Conservation (phyloP, 1,139 yeast genomes). For the Kurtzmaniella natalensis region DNA sequence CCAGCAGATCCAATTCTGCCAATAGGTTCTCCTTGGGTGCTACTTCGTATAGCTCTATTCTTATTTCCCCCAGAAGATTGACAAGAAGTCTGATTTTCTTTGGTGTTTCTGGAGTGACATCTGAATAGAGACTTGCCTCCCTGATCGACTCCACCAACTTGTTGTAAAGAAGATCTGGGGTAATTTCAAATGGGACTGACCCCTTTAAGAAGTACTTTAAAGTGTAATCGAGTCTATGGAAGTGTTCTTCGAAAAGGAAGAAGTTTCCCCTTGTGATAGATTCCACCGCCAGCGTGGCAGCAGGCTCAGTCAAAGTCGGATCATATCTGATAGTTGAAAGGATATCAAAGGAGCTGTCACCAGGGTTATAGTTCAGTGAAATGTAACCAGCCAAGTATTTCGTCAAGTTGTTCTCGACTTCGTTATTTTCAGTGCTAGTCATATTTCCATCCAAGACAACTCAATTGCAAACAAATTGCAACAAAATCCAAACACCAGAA, state of each 20-base stretch:
- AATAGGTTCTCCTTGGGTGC: slow-evolving; percentile 34
- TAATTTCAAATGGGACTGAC: slow-evolving; percentile 28
- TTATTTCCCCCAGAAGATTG: slow-evolving; percentile 43
- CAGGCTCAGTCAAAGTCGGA: slow-evolving; percentile 43
- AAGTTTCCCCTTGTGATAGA: slow-evolving; percentile 37
- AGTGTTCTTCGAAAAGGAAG: slow-evolving; percentile 63
- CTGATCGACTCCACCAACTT: slow-evolving; percentile 31
- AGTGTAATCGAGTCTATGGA: slow-evolving; percentile 52
- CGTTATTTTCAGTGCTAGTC: no score
- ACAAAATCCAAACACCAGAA: no score
- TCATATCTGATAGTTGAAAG: slow-evolving; percentile 73
- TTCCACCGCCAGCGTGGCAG: slow-evolving; percentile 16
- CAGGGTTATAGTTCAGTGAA: slow-evolving; percentile 15
- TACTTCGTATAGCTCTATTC: slow-evolving; percentile 47
- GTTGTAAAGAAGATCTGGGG: slow-evolving; percentile 36
- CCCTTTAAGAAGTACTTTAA: slow-evolving; percentile 47
- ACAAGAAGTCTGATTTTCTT: slow-evolving; percentile 60
- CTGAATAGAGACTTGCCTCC: slow-evolving; percentile 30
- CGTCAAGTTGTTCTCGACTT: no score
- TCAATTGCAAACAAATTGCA: no score
- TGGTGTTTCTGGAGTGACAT: slow-evolving; percentile 28
- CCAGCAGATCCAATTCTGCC: slow-evolving; percentile 33
- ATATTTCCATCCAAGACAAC: no score
- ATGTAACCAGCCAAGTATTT: slow-evolving; percentile 13
- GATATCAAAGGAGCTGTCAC: slow-evolving; percentile 42